phyloP scores from a whole-genome alignment of 2,329 filamentous ascomycete species.

The Botryotinia globosa region DNA sequence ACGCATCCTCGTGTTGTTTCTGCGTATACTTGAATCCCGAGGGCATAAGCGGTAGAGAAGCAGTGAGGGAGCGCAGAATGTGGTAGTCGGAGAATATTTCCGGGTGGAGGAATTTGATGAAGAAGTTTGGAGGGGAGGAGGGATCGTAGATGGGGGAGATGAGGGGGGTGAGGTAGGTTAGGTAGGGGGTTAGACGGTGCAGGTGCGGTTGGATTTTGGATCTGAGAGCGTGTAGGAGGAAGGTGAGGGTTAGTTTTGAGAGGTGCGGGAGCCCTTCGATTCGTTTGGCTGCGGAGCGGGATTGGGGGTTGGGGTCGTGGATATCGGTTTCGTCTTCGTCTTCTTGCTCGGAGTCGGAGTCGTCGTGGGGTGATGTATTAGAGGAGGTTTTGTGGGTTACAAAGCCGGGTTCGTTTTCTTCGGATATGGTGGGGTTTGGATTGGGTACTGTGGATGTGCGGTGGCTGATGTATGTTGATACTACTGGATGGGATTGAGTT shows the following conservation, averaged over 20 bases:
- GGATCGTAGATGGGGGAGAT: conserved; percentile 34
- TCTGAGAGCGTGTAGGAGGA: background rate
- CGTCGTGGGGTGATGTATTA: background rate
- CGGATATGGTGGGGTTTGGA: background rate
- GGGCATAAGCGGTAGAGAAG: conserved; percentile 46
- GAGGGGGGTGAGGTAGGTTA: conserved; percentile 24
- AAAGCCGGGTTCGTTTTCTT: background rate
- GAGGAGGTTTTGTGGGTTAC: background rate
- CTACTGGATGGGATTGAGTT: background rate
- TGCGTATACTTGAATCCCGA: conserved; percentile 46
- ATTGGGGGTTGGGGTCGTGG: conserved; percentile 5
- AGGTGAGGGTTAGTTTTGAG: conserved; percentile 18
- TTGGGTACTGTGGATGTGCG: background rate
- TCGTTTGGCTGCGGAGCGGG: background rate
- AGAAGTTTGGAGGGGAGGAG: conserved; percentile 43
- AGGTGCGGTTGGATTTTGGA: background rate
- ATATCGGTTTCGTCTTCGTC: background rate
- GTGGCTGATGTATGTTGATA: conserved; percentile 4
- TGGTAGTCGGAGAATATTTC: conserved; percentile 56
- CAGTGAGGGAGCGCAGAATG: conserved; percentile 44
- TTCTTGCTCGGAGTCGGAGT: conserved; percentile 8
- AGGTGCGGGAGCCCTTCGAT: conserved; percentile 19
- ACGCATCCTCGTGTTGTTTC: conserved; percentile 49
- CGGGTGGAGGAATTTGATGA: conserved; percentile 55
- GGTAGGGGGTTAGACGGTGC: background rate